phyloP scores from a whole-genome alignment of 768 basidiomycete genomes.

The Pisolithus marmoratus region DNA sequence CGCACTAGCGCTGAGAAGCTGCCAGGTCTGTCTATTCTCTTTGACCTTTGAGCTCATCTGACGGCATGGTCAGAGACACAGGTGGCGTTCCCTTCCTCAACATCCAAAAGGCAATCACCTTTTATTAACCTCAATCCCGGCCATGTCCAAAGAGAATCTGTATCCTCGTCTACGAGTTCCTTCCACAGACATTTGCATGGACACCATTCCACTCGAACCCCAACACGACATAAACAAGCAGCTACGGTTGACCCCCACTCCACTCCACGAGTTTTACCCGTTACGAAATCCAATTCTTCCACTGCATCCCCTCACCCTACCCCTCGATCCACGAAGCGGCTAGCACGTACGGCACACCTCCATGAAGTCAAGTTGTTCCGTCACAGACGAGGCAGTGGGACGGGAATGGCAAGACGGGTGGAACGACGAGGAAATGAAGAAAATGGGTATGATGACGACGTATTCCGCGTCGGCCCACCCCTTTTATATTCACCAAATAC shows the following conservation, averaged over 20 bases:
- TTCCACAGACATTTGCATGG: constrained; percentile 4
- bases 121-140: background rate
- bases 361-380: constrained; percentile 47
- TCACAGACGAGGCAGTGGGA: constrained; percentile 8
- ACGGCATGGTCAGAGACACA: background rate
- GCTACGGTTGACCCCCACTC: constrained; percentile 19
- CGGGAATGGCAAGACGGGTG: constrained; percentile 2
- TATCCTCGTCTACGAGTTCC: background rate
- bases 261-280: constrained; percentile 12
- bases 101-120: background rate
- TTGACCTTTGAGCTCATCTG: background rate
- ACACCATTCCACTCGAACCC: constrained; percentile 13
- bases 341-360: constrained; percentile 63
- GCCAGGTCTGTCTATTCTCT: constrained; percentile 5
- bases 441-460: constrained; percentile 11
- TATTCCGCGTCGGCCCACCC: constrained; percentile 5
- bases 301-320: constrained; percentile 10
- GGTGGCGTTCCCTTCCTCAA: background rate
- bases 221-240: constrained; percentile 13
- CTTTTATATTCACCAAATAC: background rate
- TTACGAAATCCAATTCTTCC: constrained; percentile 20
- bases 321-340: constrained; percentile 41
- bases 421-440: constrained; percentile 8
- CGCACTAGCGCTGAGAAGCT: constrained; percentile 10
- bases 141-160: background rate